Percentiles rank a stretch among this genome's conserved stretches.
phyloP scores from a whole-genome alignment of 441 rosid genomes.

The Flueggea neowawraea region DNA sequence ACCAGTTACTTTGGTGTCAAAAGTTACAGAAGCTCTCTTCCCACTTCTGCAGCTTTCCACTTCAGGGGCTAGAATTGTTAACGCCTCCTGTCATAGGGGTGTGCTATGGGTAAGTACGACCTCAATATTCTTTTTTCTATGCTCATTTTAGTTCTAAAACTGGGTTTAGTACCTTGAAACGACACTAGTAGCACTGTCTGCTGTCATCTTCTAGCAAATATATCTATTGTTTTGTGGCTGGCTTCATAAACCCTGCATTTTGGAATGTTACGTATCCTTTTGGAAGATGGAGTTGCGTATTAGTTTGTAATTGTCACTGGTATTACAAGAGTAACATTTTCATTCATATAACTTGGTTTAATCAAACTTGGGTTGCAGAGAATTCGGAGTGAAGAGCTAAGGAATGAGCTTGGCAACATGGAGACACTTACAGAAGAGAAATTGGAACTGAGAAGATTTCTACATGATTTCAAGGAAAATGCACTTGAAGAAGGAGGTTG shows the following conservation, averaged over 20 bases:
- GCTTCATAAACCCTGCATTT: too few species aligned
- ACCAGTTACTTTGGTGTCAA: conserved; percentile 45
- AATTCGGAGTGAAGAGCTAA: conserved; percentile 26
- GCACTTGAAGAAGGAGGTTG: conserved; percentile 46
- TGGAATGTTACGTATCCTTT: too few species aligned
- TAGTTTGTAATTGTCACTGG: too few species aligned
- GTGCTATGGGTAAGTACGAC: conserved; percentile 42
- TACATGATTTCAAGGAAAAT: conserved; percentile 36
- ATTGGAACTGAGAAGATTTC: conserved; percentile 35
- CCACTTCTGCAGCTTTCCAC: conserved; percentile 41
- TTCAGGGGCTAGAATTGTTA: conserved; percentile 49
- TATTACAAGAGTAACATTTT: too few species aligned
- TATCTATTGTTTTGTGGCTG: too few species aligned
- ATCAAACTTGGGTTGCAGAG: conserved; percentile 24
- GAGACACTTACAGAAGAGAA: conserved; percentile 38
- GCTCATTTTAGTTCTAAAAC: too few species aligned
- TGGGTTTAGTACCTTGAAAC: too few species aligned
- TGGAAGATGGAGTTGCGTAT: too few species aligned
- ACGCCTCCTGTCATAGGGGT: conserved; percentile 42
- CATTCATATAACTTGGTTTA: too few species aligned
- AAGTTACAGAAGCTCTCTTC: conserved; percentile 43
- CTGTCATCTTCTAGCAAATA: too few species aligned
- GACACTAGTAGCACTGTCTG: too few species aligned
- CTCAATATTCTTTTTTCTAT: too few species aligned
- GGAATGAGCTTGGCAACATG: conserved; percentile 36